Evolutionary conservation across 805 yeast species (phyloP).

Genomic region (Sugiyamaella americana): DNA sequence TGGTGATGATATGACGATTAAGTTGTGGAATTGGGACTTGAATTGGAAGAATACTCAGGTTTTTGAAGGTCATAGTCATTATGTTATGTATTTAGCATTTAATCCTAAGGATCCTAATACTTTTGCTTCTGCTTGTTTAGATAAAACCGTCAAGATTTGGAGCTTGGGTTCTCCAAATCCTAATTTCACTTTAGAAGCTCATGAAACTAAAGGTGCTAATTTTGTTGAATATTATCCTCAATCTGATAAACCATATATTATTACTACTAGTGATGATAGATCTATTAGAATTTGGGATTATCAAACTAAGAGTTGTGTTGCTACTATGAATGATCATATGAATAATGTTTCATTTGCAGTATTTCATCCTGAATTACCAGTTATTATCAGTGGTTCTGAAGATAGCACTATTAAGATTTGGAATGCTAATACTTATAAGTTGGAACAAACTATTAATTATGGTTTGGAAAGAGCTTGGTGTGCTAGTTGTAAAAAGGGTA

Average conservation of each 20-base stretch:
- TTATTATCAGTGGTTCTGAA: constrained; percentile 93
- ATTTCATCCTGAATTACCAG: constrained; percentile 95
- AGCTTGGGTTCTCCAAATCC: constrained; percentile 81
- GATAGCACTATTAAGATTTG: constrained; percentile 92
- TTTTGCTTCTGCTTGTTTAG: constrained; percentile 95
- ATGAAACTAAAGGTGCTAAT: constrained; percentile 90
- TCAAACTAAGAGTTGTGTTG: constrained; percentile 93
- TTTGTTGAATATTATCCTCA: constrained; percentile 96
- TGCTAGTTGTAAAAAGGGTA: constrained; percentile 64
- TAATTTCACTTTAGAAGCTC: constrained; percentile 86
- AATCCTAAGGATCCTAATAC: constrained; percentile 97
- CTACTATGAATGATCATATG: constrained; percentile 88
- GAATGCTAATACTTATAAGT: constrained; percentile 90
- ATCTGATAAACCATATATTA: constrained; percentile 92
- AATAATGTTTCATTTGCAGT: constrained; percentile 94
- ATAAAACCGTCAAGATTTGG: constrained; percentile 96
- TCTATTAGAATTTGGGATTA: constrained; percentile 92
- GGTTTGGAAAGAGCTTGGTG: constrained; percentile 98
- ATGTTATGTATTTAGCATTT: constrained; percentile 88
- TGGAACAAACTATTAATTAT: constrained; percentile 85
- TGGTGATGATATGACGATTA: constrained; percentile 86
- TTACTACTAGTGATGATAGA: constrained; percentile 86
- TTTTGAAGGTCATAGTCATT: constrained; percentile 94
- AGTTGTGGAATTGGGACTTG: constrained; percentile 97
- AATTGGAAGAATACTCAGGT: constrained; percentile 85